Percentiles rank a stretch among this genome's conserved stretches.
Evolutionary conservation across 2,329 filamentous ascomycete genomes (phyloP).

Genomic region (Shiraia sp.): DNA sequence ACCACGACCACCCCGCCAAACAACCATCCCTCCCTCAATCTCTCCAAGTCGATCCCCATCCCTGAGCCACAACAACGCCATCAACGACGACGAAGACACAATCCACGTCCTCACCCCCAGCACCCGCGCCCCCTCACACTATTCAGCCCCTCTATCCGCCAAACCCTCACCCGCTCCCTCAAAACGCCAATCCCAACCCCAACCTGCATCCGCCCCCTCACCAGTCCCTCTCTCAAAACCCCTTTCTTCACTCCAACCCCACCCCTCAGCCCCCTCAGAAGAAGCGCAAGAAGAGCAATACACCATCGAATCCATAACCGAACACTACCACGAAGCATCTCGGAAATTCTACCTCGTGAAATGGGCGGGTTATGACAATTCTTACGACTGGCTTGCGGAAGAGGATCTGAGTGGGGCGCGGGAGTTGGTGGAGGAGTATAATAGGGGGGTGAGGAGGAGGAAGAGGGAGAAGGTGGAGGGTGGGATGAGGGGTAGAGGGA

Average conservation of each 20-base stretch:
- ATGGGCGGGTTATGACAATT: constrained; percentile 39
- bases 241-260: background rate
- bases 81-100: too few species aligned
- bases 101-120: too few species aligned
- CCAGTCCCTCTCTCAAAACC: background rate
- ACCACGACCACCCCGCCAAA: too few species aligned
- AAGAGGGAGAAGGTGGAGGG: constrained; percentile 1
- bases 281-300: constrained; percentile 27
- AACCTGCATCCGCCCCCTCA: too few species aligned
- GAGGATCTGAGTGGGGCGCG: constrained; percentile 29
- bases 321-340: constrained; percentile 24
- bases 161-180: too few species aligned
- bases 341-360: constrained; percentile 38
- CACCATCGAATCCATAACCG: constrained; percentile 32
- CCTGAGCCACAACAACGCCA: too few species aligned
- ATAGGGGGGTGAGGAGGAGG: constrained; percentile 14
- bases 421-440: constrained; percentile 33
- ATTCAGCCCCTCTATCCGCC: too few species aligned
- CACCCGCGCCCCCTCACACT: too few species aligned
- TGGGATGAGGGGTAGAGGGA: too few species aligned
- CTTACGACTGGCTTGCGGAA: constrained; percentile 35
- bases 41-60: too few species aligned
- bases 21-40: too few species aligned
- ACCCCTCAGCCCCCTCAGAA: constrained; percentile 1
- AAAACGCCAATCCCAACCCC: too few species aligned